A percentile compares a stretch with the other conserved stretches of the same genome.
Evolutionary conservation across 2,329 filamentous ascomycete species (phyloP).

Genomic region (Reticulascus tulasneorum): DNA sequence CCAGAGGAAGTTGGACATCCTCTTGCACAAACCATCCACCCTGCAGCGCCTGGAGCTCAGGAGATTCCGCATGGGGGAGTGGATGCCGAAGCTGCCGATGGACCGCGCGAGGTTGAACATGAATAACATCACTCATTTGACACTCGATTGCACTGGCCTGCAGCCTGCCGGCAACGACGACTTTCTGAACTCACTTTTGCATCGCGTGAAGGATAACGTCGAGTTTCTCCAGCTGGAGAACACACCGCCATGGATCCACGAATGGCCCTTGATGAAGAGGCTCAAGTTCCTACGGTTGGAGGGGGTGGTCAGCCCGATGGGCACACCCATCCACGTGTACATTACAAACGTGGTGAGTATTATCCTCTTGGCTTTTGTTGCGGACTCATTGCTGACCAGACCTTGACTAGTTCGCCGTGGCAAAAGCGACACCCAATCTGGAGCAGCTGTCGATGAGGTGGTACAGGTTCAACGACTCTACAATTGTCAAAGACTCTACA

Average conservation of each 20-base stretch:
- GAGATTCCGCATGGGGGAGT: background rate
- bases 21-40: conserved; percentile 9
- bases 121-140: no score
- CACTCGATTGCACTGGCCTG: no score
- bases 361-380: no score
- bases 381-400: no score
- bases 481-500: conserved; percentile 7
- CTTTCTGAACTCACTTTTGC: background rate
- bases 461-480: conserved; percentile 11
- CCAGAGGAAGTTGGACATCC: conserved; percentile 8
- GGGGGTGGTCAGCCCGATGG: no score
- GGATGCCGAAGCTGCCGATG: conserved; percentile 7
- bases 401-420: conserved; percentile 10
- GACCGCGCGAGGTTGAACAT: conserved; percentile 8
- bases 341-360: no score
- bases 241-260: no score
- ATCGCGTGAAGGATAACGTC: background rate
- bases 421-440: conserved; percentile 10
- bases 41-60: conserved; percentile 10
- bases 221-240: background rate
- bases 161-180: no score
- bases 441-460: conserved; percentile 10
- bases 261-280: no score
- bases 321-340: no score
- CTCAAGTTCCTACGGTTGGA: no score